Base-by-base conservation (phyloP, 345 rosid genomes). In the Excoecaria agallocha region DNA sequence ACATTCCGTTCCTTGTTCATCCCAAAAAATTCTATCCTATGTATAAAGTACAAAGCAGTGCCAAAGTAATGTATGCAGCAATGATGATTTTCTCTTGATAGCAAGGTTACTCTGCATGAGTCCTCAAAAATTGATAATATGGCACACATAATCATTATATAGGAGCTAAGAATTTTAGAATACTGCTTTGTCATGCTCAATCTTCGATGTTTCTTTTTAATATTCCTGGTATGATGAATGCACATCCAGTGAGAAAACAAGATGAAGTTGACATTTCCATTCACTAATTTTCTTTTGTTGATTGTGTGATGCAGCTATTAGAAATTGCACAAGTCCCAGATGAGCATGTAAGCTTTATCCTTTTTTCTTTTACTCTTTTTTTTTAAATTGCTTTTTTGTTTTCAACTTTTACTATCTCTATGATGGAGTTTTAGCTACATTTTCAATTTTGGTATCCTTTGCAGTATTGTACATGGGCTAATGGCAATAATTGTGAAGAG, bases 291-390 rank as follows among this genome's bases (percentile, higher is more conserved):
- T 15, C 72, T 61, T 61, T 55, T 39, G 75, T 61, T 69, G 37
- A 51, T 69, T 64, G 5, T 80, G 61, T 78, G 75, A 73, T 81
- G 73, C 94, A 95, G 99, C 97, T 93, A 62, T 82, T 95, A 78
- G 99, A 95, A 85, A 95, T 95, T 71, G 99, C 99, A 43, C 99
- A 95, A 84, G 99, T 95, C 81, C 88, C 99, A 80, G 93, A 91
- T 88, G 90, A 89, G 76, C 92, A 93, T 76, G 99, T 95, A 88
- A 91, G 99, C 74, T 9, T 8, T 62, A n/a, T 2, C 60, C 59
- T 45, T 3, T 22, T 61, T 55, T 62, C 30, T 30, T 30, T 75
- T 72, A 66, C 13, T 61, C n/a, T 22, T 70, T 24, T n/a, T n/a
- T n/a, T 25, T 22, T 41, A 54, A 51, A 62, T 50, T 12, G 45